phyloP scores from a whole-genome alignment of 176 grass and related monocot species.

The Leersia perrieri region DNA sequence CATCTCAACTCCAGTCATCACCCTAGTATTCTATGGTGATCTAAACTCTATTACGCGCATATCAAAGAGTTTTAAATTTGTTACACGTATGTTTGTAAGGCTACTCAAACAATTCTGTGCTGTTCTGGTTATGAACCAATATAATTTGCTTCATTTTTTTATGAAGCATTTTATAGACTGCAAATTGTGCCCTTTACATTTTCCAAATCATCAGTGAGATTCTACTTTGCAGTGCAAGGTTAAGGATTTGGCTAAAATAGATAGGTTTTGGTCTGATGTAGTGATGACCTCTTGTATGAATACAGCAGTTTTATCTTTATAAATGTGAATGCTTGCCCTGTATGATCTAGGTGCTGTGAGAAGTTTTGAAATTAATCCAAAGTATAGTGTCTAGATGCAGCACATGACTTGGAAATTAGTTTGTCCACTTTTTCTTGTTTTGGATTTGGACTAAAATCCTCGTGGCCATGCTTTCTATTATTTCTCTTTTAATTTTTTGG shows the following conservation, averaged over 20 bases:
- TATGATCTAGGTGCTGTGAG: background rate
- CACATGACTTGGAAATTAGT: background rate
- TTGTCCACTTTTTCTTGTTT: background rate
- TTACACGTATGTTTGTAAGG: background rate
- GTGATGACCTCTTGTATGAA: no score
- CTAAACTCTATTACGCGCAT: background rate
- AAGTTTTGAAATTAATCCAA: background rate
- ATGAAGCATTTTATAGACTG: background rate
- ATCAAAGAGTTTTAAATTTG: background rate
- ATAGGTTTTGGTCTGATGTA: no score
- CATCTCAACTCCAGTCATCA: background rate
- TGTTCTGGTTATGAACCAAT: background rate
- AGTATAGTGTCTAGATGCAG: background rate
- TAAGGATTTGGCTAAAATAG: background rate
- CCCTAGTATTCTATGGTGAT: background rate
- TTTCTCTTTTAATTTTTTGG: background rate
- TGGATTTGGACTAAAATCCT: background rate
- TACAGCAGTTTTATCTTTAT: background rate
- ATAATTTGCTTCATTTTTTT: background rate
- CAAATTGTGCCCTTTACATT: no score
- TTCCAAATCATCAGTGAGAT: background rate
- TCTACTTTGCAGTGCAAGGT: background rate
- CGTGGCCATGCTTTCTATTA: background rate
- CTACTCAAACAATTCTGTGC: background rate
- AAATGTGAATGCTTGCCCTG: background rate